phyloP scores from a whole-genome alignment of 2,329 filamentous ascomycete species.

The Aspergillus bombycis region DNA sequence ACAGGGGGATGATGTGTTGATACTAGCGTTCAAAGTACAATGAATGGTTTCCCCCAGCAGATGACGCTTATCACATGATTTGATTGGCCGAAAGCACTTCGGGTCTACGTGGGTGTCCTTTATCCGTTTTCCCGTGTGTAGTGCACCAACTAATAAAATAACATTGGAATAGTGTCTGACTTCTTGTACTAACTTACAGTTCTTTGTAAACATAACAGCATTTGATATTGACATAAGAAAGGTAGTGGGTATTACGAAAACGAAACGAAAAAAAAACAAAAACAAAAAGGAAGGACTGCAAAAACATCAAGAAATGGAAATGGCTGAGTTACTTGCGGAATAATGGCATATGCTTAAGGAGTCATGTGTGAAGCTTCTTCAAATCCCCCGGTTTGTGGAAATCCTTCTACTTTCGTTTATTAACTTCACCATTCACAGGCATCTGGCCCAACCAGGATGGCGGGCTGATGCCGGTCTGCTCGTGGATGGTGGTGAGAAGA shows the following conservation, averaged over 20 bases:
- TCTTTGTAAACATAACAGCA: too few species aligned
- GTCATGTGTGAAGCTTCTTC: background rate
- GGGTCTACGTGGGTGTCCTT: background rate
- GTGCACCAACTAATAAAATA: background rate
- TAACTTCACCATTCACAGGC: slow-evolving; percentile 33
- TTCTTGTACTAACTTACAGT: background rate
- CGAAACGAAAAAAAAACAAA: background rate
- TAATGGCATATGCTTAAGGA: background rate
- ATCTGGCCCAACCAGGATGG: slow-evolving; percentile 71
- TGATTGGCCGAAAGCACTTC: slow-evolving; percentile 8
- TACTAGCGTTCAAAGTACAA: background rate
- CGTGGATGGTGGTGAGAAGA: slow-evolving; percentile 80
- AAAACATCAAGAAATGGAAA: background rate
- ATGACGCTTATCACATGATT: slow-evolving; percentile 27
- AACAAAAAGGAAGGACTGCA: background rate
- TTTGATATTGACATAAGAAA: background rate
- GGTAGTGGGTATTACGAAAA: background rate
- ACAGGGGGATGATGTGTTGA: background rate
- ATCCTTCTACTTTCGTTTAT: background rate
- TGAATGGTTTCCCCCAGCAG: slow-evolving; percentile 9
- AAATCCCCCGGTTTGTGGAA: background rate
- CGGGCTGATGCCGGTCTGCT: slow-evolving; percentile 81
- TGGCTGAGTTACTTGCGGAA: background rate
- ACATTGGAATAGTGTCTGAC: background rate
- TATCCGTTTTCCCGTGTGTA: background rate